phyloP scores from a whole-genome alignment of 164 flowering plant species.

The Akebia trifoliata region DNA sequence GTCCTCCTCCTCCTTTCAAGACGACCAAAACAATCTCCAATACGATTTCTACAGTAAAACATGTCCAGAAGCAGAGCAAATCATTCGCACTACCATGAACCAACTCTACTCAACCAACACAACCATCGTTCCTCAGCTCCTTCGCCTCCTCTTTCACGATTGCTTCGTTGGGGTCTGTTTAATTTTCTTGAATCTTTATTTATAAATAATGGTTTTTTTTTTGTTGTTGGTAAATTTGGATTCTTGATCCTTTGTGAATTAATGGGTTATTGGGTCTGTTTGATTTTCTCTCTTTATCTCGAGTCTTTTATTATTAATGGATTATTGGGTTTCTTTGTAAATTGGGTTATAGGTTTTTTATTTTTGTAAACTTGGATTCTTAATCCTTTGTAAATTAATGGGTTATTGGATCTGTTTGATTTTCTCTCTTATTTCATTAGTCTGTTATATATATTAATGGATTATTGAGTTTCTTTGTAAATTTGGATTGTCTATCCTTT shows the following conservation, averaged over 20 bases:
- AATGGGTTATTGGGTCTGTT: too few relatives aligned
- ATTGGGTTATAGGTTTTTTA: too few relatives aligned
- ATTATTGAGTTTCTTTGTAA: neutral
- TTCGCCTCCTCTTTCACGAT: conserved; percentile 22
- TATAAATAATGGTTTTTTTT: too few relatives aligned
- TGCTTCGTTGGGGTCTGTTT: conserved; percentile 19
- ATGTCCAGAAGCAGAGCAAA: conserved; percentile 14
- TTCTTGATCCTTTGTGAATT: too few relatives aligned
- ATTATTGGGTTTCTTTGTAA: neutral
- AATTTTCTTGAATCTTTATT: neutral
- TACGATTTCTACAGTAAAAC: conserved; percentile 16
- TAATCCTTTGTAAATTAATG: too few relatives aligned
- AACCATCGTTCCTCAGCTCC: conserved; percentile 6
- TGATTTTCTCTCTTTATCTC: too few relatives aligned
- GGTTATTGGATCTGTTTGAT: too few relatives aligned
- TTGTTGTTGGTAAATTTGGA: neutral
- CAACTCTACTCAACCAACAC: conserved; percentile 3
- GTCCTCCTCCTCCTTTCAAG: neutral
- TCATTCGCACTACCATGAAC: conserved; percentile 5
- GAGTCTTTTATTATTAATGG: neutral
- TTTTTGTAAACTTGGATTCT: too few relatives aligned
- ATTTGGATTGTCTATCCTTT: too few relatives aligned
- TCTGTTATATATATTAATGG: neutral
- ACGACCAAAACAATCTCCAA: neutral
- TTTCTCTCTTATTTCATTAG: too few relatives aligned